Evolutionary conservation across 2,329 filamentous ascomycete species (phyloP).

Genomic region (Trichothecium roseum): DNA sequence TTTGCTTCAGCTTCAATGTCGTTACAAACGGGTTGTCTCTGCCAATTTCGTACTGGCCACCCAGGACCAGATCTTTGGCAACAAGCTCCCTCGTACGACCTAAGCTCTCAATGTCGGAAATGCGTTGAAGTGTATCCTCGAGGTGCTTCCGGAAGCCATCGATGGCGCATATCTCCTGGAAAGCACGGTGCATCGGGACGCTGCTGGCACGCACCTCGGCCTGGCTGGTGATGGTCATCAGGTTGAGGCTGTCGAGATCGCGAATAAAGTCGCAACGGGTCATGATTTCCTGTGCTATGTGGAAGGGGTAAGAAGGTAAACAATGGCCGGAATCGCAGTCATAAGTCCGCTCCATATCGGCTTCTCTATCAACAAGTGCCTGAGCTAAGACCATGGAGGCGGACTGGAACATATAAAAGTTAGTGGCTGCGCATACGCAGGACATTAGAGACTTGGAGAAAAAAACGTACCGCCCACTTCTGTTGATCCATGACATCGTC

Average conservation of each 20-base stretch:
- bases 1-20: constrained; percentile 31
- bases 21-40: constrained; percentile 19
- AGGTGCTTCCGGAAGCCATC: constrained; percentile 75
- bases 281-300: constrained; percentile 85
- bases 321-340: constrained; percentile 59
- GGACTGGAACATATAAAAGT: constrained; percentile 53
- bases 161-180: constrained; percentile 68
- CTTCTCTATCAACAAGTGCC: constrained; percentile 76
- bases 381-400: constrained; percentile 90
- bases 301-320: constrained; percentile 70
- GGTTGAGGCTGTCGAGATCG: constrained; percentile 82
- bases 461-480: constrained; percentile 78
- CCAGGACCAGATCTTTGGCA: constrained; percentile 83
- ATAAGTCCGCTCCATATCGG: constrained; percentile 52
- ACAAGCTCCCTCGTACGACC: constrained; percentile 91
- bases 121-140: constrained; percentile 73
- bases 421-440: too few relatives aligned
- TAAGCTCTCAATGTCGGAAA: constrained; percentile 85
- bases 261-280: constrained; percentile 92
- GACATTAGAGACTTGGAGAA: too few relatives aligned
- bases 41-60: constrained; percentile 65
- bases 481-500: constrained; percentile 98
- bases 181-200: constrained; percentile 92
- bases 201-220: constrained; percentile 86
- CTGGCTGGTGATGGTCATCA: constrained; percentile 85